Conservation (phyloP, 352 stramenopile genomes). For the Saprolegnia parasitica region DNA sequence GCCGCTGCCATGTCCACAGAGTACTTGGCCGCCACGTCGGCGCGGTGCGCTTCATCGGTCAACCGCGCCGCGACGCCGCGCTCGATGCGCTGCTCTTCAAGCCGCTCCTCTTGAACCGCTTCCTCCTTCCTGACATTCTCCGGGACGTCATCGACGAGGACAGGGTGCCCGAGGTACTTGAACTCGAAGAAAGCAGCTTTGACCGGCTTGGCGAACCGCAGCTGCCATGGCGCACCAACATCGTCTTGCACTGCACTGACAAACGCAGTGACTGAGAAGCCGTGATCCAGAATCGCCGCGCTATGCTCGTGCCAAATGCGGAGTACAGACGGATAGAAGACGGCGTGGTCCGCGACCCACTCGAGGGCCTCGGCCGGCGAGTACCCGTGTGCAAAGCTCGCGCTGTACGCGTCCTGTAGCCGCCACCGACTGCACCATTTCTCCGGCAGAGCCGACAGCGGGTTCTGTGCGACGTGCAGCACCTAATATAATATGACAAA, state of each 20-base stretch:
- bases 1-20: background rate
- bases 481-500: slow-evolving; percentile 13
- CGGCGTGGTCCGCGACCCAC: slow-evolving; percentile 43
- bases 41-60: background rate
- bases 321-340: slow-evolving; percentile 54
- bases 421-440: slow-evolving; percentile 62
- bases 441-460: slow-evolving; percentile 47
- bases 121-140: slow-evolving; percentile 33
- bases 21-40: slow-evolving; percentile 11
- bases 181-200: slow-evolving; percentile 72
- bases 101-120: slow-evolving; percentile 30
- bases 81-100: background rate
- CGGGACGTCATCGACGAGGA: slow-evolving; percentile 36
- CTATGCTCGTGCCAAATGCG: slow-evolving; percentile 42
- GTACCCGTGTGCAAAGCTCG: slow-evolving; percentile 49
- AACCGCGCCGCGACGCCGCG: background rate
- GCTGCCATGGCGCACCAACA: slow-evolving; percentile 44
- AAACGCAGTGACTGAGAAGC: slow-evolving; percentile 38
- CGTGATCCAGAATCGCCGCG: slow-evolving; percentile 41
- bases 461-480: slow-evolving; percentile 51
- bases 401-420: slow-evolving; percentile 49
- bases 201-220: slow-evolving; percentile 48
- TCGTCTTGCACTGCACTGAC: slow-evolving; percentile 35
- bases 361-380: slow-evolving; percentile 44
- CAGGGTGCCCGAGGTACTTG: slow-evolving; percentile 50